A percentile compares a stretch with the other conserved stretches of the same genome.
Conservation (phyloP, 2,329 filamentous ascomycete species). For the Fusarium nurragi region DNA sequence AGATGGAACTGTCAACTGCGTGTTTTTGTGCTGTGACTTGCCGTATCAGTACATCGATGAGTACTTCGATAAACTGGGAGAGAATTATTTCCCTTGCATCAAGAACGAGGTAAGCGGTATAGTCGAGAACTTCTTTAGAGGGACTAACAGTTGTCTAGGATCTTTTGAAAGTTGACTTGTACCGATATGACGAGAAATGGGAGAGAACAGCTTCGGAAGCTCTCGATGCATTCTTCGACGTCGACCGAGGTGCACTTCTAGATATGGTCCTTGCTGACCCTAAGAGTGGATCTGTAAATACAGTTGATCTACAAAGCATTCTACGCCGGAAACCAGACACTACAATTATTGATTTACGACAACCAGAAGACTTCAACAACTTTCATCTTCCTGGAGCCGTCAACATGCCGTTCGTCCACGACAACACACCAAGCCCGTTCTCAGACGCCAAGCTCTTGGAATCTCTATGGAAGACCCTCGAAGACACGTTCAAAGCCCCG, state of each 20-base stretch:
- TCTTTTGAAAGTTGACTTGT: slow-evolving; percentile 39
- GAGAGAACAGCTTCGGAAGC: slow-evolving; percentile 33
- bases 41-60: slow-evolving; percentile 71
- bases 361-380: slow-evolving; percentile 52
- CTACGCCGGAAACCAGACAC: slow-evolving; percentile 41
- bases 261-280: slow-evolving; percentile 19
- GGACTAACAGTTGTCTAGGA: slow-evolving; percentile 22
- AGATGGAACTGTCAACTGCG: slow-evolving; percentile 60
- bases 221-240: slow-evolving; percentile 19
- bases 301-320: slow-evolving; percentile 6
- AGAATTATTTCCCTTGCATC: slow-evolving; percentile 60
- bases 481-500: slow-evolving; percentile 52
- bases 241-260: slow-evolving; percentile 23
- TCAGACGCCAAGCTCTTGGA: slow-evolving; percentile 54
- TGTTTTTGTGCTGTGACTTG: slow-evolving; percentile 70
- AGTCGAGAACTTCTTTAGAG: rapidly evolving
- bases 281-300: not conserved
- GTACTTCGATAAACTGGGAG: slow-evolving; percentile 66
- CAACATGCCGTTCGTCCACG: slow-evolving; percentile 55
- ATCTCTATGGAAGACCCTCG: slow-evolving; percentile 58
- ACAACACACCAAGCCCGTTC: slow-evolving; percentile 56
- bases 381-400: slow-evolving; percentile 56
- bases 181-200: slow-evolving; percentile 45
- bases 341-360: slow-evolving; percentile 57
- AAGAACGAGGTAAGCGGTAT: slow-evolving; percentile 49